These are phyloP conservation scores for Gnetum montanum DNA, from an alignment of 75 land plant species.

Conservation along the genomic window DNA sequence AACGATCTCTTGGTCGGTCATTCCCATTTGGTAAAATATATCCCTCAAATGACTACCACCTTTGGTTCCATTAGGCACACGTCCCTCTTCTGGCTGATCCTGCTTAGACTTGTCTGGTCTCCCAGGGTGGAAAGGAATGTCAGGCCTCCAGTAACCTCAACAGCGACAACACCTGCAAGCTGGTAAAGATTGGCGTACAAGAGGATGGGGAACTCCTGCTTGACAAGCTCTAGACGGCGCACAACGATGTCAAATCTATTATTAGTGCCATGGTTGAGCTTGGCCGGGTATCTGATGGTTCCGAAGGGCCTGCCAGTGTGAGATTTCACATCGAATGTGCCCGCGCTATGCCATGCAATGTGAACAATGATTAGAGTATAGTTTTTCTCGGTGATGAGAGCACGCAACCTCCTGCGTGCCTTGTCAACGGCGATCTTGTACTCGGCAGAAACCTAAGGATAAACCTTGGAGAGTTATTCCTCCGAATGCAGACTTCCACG, in stretches of 20 bases:
- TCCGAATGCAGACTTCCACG: too few species aligned
- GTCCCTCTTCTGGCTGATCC: conserved; percentile 76
- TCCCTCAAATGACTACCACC: too few species aligned
- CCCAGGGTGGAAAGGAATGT: conserved; percentile 90
- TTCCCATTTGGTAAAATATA: too few species aligned
- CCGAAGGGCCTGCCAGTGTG: conserved; percentile 98
- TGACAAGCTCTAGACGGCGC: conserved; percentile 66
- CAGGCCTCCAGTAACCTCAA: conserved; percentile 97
- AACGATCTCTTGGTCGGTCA: too few species aligned
- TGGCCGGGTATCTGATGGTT: conserved; percentile 54
- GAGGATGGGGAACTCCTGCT: conserved; percentile 70
- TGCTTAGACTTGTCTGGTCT: conserved; percentile 23
- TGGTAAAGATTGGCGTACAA: conserved; percentile 77
- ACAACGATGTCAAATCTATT: conserved; percentile 83
- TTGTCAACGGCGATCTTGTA: too few species aligned
- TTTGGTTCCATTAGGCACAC: conserved; percentile 81
- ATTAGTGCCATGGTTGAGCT: conserved; percentile 75
- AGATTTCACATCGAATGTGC: conserved; percentile 68
- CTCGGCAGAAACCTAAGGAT: too few species aligned
- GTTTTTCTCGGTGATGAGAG: too few species aligned
- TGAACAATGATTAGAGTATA: too few species aligned
- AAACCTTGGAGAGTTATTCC: too few species aligned
- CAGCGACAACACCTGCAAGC: conserved; percentile 97
- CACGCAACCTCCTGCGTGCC: too few species aligned
- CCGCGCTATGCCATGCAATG: conserved; percentile 98